Evolutionary conservation across 148 eudicot genomes (phyloP).

Genomic region (Rhododendron griersonianum): DNA sequence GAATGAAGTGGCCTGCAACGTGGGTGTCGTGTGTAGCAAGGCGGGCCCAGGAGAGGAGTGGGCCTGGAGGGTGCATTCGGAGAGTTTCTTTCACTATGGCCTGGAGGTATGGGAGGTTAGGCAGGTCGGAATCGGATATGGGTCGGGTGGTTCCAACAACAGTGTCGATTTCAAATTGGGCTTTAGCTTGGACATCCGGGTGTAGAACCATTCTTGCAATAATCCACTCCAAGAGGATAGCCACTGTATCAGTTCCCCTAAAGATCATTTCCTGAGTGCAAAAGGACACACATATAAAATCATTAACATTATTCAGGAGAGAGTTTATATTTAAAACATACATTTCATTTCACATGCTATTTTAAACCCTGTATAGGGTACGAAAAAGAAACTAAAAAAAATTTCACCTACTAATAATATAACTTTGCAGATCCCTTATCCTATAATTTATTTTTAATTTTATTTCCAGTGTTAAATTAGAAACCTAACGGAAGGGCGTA

Average conservation of each 20-base stretch:
- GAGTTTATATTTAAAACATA: neutral
- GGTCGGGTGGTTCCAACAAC: slow-evolving; percentile 33
- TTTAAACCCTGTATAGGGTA: neutral
- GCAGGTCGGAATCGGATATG: slow-evolving; percentile 58
- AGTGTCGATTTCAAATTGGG: slow-evolving; percentile 58
- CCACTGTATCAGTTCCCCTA: slow-evolving; percentile 91
- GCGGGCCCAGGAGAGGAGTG: slow-evolving; percentile 94
- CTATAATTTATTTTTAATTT: neutral
- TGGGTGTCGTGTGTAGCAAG: slow-evolving; percentile 79
- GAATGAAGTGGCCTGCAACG: slow-evolving; percentile 65
- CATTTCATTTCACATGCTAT: neutral
- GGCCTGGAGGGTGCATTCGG: slow-evolving; percentile 88
- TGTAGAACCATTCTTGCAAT: slow-evolving; percentile 90
- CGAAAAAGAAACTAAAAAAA: neutral
- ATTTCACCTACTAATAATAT: neutral
- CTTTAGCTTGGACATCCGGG: slow-evolving; percentile 85
- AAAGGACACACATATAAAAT: neutral
- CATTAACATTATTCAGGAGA: neutral
- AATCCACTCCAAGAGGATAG: slow-evolving; percentile 78
- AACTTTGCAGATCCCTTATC: neutral
- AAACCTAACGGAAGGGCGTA: no score
- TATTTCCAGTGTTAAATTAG: no score
- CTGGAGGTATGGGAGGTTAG: slow-evolving; percentile 64
- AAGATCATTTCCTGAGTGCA: slow-evolving; percentile 80
- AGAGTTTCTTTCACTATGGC: slow-evolving; percentile 85